Base-by-base conservation (phyloP, 1,284 basidiomycete genomes). In the Trametes polyzona region DNA sequence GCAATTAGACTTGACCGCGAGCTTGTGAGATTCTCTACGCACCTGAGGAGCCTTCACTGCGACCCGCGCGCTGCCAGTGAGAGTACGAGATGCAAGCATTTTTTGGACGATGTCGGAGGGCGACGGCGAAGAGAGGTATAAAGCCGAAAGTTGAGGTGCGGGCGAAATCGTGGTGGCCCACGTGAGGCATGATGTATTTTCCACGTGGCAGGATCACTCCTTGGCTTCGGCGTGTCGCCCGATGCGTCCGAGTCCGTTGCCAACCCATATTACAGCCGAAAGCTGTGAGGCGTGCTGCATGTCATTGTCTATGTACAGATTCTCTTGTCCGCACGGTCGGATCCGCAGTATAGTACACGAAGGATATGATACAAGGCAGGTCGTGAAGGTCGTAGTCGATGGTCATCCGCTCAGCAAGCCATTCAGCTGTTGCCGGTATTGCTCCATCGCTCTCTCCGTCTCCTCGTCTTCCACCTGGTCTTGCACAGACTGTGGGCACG, bases 361-460 rank as follows among this genome's bases (percentile, higher is more conserved):
- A 39, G 24, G 29, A 43, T 55, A 57, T 50, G 37, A 47, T 56
- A 62, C 55, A 48, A 33, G 24, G 30, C 32, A 36, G 33, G 12
- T 33, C 17, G 37, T 7, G 27, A 51, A 19, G 26, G 33, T 14
- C 1, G 10, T 47, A 24, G 6, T 26, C 36, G 10, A 41, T 19
- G 50, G 37, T 68, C 63, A 91, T 60, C 84, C 82, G 66, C 90
- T 94, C 66, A 96, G 78, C 41, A 96, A 76, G 49, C 93, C 93
- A 58, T 92, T 87, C 65, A 96, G 81, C 71, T 96, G 88, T 66
- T 89, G 83, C 67, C 92, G 87, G 76, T 95, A 95, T 64, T 88
- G 83, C 73, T 93, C 90, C 86, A 95, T 89, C 65, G 90, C 90
- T 57, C 83, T 82, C 71, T 94, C 92, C 55, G 84, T 86, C 73